Conservation (phyloP, 768 basidiomycete species). For the Suillus americanus region DNA sequence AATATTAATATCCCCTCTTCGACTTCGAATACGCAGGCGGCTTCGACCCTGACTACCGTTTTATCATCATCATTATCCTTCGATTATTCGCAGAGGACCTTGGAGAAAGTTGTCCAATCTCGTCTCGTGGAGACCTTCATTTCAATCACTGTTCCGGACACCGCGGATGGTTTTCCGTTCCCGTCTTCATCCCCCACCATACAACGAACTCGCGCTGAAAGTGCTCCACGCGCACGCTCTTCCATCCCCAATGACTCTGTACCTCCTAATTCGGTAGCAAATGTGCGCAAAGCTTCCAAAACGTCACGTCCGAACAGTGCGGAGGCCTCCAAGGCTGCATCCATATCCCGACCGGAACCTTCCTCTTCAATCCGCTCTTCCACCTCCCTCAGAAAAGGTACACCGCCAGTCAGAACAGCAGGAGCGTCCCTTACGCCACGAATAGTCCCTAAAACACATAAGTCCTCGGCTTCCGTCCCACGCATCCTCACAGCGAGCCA, state of each 20-base stretch:
- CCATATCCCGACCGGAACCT: slow-evolving; percentile 7
- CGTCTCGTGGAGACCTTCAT: slow-evolving; percentile 80
- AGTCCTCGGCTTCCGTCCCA: slow-evolving; percentile 23
- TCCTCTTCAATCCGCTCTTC: slow-evolving; percentile 14
- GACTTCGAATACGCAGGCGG: neutral
- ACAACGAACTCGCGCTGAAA: slow-evolving; percentile 26
- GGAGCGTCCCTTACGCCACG: slow-evolving; percentile 14
- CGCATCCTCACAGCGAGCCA: slow-evolving; percentile 26
- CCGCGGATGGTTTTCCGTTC: slow-evolving; percentile 10
- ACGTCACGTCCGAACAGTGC: slow-evolving; percentile 16
- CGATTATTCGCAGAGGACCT: slow-evolving; percentile 63
- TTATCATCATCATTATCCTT: slow-evolving; percentile 39
- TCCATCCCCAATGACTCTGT: neutral
- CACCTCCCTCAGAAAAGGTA: slow-evolving; percentile 17
- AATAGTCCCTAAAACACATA: slow-evolving; percentile 21
- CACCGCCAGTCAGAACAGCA: slow-evolving; percentile 15
- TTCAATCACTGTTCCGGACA: slow-evolving; percentile 46
- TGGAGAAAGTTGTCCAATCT: slow-evolving; percentile 71
- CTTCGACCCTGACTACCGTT: slow-evolving; percentile 8
- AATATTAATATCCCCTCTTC: slow-evolving; percentile 4
- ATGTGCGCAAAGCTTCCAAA: slow-evolving; percentile 15
- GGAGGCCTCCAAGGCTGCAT: slow-evolving; percentile 18
- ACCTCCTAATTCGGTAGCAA: slow-evolving; percentile 6
- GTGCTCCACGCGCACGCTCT: slow-evolving; percentile 21
- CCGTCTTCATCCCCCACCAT: slow-evolving; percentile 28